Percentiles rank a stretch among this genome's conserved stretches.
Evolutionary conservation across 2,329 filamentous ascomycete species (phyloP).

Genomic region (Penicillium occitanis): DNA sequence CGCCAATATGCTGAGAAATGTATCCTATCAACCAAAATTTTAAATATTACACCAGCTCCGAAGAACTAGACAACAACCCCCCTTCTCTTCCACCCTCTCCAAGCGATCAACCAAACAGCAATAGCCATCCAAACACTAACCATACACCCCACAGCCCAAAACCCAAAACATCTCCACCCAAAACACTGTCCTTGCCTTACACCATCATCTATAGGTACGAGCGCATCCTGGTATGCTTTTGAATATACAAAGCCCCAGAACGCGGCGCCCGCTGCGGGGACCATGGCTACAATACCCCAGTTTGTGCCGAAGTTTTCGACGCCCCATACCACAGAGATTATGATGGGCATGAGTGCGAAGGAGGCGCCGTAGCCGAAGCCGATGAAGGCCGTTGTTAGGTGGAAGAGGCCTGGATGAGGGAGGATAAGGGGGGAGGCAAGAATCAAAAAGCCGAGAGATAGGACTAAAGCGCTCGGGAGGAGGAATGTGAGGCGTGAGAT

Average conservation of each 20-base stretch:
- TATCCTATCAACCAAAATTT: not conserved
- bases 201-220: conserved; percentile 7
- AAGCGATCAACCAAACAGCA: conserved; percentile 71
- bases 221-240: conserved; percentile 37
- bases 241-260: conserved; percentile 92
- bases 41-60: not conserved
- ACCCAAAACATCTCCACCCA: conserved; percentile 79
- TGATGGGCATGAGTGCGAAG: conserved; percentile 85
- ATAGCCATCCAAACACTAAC: conserved; percentile 76
- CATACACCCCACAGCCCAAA: conserved; percentile 75
- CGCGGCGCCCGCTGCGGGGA: conserved; percentile 82
- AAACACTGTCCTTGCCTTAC: conserved; percentile 63
- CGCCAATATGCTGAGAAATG: not conserved
- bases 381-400: conserved; percentile 78
- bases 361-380: conserved; percentile 91
- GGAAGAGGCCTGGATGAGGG: conserved; percentile 77
- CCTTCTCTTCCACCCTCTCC: conserved; percentile 78
- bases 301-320: conserved; percentile 99
- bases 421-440: conserved; percentile 78
- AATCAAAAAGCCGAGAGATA: conserved; percentile 73
- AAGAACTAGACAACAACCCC: conserved; percentile 64
- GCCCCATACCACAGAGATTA: conserved; percentile 96
- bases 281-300: conserved; percentile 92
- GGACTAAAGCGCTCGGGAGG: conserved; percentile 68
- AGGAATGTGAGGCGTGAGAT: conserved; percentile 80